These are phyloP conservation scores for Vickermania spadyakhi DNA, from an alignment of 208 protist genomes.

Conservation along the genomic window DNA sequence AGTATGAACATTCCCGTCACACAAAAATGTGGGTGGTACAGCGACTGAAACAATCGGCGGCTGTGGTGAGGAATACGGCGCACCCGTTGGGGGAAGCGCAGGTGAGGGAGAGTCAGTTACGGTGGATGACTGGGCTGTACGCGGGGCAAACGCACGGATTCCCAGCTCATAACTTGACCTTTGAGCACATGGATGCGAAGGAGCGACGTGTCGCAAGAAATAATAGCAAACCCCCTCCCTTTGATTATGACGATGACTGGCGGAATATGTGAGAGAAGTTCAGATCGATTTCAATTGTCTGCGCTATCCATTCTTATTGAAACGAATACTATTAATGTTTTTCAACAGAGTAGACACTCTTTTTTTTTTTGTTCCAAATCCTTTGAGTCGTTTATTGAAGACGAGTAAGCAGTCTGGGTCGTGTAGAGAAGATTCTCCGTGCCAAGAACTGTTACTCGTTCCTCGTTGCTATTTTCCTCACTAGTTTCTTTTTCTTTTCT, in stretches of 20 bases:
- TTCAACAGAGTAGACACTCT: not conserved
- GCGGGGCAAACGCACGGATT: constrained; percentile 79
- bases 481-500: too few relatives aligned
- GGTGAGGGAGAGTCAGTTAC: constrained; percentile 54
- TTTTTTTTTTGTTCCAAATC: not conserved
- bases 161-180: constrained; percentile 81
- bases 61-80: constrained; percentile 53
- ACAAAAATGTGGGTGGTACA: constrained; percentile 80
- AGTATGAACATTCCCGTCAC: constrained; percentile 60
- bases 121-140: constrained; percentile 72
- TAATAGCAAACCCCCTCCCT: constrained; percentile 40
- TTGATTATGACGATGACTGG: constrained; percentile 52
- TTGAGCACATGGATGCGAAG: constrained; percentile 47
- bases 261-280: not conserved
- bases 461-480: too few relatives aligned
- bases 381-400: too few relatives aligned
- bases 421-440: too few relatives aligned
- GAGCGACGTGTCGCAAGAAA: constrained; percentile 24
- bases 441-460: too few relatives aligned
- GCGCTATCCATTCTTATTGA: not conserved
- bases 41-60: constrained; percentile 40
- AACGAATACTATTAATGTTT: too few relatives aligned
- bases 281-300: not conserved
- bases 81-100: constrained; percentile 43
- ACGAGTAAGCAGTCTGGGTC: too few relatives aligned